A percentile compares a stretch with the other conserved stretches of the same genome.
Conservation (phyloP, 139 green algal species). For the Chlorella sp. region DNA sequence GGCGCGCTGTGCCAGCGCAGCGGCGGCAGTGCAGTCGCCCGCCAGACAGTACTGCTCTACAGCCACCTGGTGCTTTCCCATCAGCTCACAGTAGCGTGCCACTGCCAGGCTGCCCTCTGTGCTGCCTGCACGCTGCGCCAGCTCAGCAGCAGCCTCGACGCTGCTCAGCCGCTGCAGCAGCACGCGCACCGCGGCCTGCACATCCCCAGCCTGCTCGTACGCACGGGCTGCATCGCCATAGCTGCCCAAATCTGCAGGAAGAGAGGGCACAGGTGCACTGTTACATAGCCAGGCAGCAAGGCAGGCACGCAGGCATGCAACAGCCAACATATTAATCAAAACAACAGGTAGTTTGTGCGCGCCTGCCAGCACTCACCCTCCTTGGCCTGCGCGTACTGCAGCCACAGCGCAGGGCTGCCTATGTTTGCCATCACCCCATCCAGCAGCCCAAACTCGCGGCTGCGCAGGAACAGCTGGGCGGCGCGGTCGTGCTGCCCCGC, state of each 20-base stretch:
- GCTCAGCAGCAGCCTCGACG: conserved; percentile 55
- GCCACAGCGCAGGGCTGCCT: conserved; percentile 70
- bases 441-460: conserved; percentile 73
- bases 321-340: not conserved
- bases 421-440: conserved; percentile 77
- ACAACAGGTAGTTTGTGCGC: not conserved
- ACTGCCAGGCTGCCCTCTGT: conserved; percentile 4
- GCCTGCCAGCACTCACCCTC: conserved; percentile 50
- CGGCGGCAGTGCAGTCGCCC: not conserved
- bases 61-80: not conserved
- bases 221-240: conserved; percentile 56
- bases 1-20: not conserved
- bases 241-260: conserved; percentile 42
- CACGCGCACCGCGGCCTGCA: conserved; percentile 71
- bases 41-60: conserved; percentile 12
- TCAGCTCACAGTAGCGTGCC: conserved; percentile 12
- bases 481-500: conserved; percentile 76
- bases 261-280: not conserved
- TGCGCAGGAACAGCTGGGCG: conserved; percentile 80
- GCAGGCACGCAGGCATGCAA: too few relatives aligned
- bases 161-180: conserved; percentile 72
- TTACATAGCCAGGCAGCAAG: not conserved
- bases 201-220: conserved; percentile 74
- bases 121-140: not conserved
- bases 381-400: conserved; percentile 82